A percentile compares a stretch with the other conserved stretches of the same genome.
These are phyloP conservation scores for Candida krabiensis DNA, from an alignment of 805 yeast genomes.

Conservation along the genomic window DNA sequence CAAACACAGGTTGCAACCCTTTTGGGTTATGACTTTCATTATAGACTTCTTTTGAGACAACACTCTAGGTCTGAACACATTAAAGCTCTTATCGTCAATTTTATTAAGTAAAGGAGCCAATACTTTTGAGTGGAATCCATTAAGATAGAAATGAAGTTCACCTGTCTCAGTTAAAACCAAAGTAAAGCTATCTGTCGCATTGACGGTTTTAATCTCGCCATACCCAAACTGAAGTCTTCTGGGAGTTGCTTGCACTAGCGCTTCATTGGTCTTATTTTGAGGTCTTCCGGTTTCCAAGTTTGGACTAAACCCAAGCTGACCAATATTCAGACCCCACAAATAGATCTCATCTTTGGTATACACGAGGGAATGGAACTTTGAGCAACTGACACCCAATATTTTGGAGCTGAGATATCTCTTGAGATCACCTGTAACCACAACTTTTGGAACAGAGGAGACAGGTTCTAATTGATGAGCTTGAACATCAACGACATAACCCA, in stretches of 20 bases:
- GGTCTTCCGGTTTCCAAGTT: conserved; percentile 14
- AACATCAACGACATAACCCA: conserved; percentile 51
- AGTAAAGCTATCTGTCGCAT: conserved; percentile 70
- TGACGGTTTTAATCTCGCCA: conserved; percentile 51
- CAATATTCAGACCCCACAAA: conserved; percentile 79
- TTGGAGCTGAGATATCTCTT: conserved; percentile 30
- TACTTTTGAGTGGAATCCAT: conserved; percentile 56
- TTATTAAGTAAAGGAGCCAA: conserved; percentile 31
- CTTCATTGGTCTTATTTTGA: conserved; percentile 6
- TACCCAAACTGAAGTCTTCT: conserved; percentile 40
- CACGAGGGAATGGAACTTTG: conserved; percentile 69
- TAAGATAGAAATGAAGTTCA: conserved; percentile 62
- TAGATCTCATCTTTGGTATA: conserved; percentile 49
- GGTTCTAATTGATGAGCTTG: conserved; percentile 27
- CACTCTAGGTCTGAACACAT: conserved; percentile 51
- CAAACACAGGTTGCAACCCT: conserved; percentile 43
- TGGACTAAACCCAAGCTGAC: conserved; percentile 68
- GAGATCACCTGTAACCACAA: conserved; percentile 43
- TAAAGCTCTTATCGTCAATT: conserved; percentile 46
- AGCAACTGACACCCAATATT: conserved; percentile 53
- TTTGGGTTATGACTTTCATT: conserved; percentile 34
- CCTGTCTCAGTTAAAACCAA: conserved; percentile 57
- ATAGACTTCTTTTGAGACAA: conserved; percentile 41
- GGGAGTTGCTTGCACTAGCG: conserved; percentile 15
- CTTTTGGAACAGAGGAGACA: conserved; percentile 36